Percentiles rank a stretch among this genome's conserved stretches.
phyloP scores from a whole-genome alignment of 2,329 filamentous ascomycete genomes.

The Scedosporium apiospermum region DNA sequence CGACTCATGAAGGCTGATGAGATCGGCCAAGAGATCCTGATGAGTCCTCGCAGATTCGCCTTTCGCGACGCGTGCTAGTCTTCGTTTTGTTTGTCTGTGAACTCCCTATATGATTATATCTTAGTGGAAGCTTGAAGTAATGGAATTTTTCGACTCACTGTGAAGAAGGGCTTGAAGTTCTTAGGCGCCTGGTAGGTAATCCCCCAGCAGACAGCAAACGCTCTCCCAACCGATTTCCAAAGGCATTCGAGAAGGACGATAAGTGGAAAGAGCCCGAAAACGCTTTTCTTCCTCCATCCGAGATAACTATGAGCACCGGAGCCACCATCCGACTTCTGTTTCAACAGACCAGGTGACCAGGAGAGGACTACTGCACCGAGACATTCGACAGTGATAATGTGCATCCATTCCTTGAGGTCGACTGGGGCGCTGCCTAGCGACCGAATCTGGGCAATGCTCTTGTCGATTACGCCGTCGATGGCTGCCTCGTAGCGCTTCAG shows the following conservation, averaged over 20 bases:
- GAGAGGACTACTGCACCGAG: constrained; percentile 39
- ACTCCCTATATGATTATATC: constrained; percentile 7
- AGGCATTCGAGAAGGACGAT: constrained; percentile 29
- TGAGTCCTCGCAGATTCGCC: constrained; percentile 16
- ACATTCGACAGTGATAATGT: constrained; percentile 43
- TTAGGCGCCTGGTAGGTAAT: constrained; percentile 33
- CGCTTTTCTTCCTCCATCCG: constrained; percentile 41
- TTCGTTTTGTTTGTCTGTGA: constrained; percentile 9
- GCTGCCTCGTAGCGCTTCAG: constrained; percentile 30
- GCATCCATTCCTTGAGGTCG: constrained; percentile 46
- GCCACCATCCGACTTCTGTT: constrained; percentile 31
- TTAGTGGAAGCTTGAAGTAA: not conserved
- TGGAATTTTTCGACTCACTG: constrained; percentile 21
- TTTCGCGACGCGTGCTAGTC: constrained; percentile 4
- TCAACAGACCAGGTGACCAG: constrained; percentile 41
- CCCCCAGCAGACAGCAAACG: constrained; percentile 33
- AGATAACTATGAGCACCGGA: constrained; percentile 39
- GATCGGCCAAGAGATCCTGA: constrained; percentile 33
- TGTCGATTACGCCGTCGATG: constrained; percentile 29
- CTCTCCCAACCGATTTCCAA: constrained; percentile 23
- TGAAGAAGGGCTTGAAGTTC: constrained; percentile 38
- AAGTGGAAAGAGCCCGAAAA: constrained; percentile 39
- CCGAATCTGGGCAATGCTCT: constrained; percentile 24
- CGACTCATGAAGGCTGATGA: constrained; percentile 34
- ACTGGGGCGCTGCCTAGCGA: constrained; percentile 27